Base-by-base conservation (phyloP, 2,329 filamentous ascomycete genomes). In the Torrubiella hemipterigena region DNA sequence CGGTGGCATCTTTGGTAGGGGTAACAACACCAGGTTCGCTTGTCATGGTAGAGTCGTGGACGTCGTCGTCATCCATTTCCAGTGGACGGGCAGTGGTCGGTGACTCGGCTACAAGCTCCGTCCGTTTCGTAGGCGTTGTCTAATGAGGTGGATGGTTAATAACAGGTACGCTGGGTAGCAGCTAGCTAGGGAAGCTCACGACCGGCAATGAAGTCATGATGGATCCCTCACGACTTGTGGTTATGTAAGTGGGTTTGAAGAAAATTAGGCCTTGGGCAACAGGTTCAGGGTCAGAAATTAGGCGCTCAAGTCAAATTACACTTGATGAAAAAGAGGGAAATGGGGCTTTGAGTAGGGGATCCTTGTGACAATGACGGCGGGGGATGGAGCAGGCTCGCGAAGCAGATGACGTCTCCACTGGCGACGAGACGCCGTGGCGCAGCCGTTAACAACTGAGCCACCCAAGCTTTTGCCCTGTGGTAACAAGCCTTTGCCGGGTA, bases 51-150 rank as follows among this genome's bases (percentile, higher is more conserved):
- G 17, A 45, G 29, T 69, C 67, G 36, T 61, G 61, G 48, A 77
- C 55, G 47, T 79, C 77, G 45, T 81, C 76, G 59, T 82, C 77
- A 48, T 81, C 75, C 60, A 79, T 67, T 38, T 79, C 75, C 48
- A 79, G 63, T 7, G 75, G 74, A 44, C 65, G 60, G 32, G 66
- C 74, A 27, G 75, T 80, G 9, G 75, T 79, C 8, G 75, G 75
- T 28, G 75, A 79, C 55, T 80, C 75, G 22, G 74, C 68, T 37
- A 52, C 65, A 32, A 51, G 51, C 33, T 56, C 54, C 18, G 50
- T 46, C 20, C 29, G 18, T 17, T 35, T 35, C 21, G 54, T 49
- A 23, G 49, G 46, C 44, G 71, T 73, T 44, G 48, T 56, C 60
- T 69, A 40, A 11, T 30, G 17, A 31, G 21, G 7, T 11, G 10